Base-by-base conservation (phyloP, 495 filamentous ascomycete species). In the Neurospora tetraspora region DNA sequence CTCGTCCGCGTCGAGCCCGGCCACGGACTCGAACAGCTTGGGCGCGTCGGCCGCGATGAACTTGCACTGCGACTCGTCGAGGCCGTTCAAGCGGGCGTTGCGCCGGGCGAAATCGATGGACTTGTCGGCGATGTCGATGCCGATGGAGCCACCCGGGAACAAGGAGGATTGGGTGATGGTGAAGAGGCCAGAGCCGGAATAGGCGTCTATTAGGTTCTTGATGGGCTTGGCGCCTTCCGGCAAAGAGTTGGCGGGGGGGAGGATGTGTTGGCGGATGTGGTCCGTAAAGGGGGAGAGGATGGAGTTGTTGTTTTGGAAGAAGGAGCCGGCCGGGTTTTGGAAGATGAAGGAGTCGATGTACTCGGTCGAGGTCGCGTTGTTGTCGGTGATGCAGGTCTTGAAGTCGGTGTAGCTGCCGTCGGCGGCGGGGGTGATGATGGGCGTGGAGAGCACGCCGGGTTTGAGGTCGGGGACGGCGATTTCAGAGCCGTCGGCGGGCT, bases 241-340 rank as follows among this genome's bases (percentile, higher is more conserved):
- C 12, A 70, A 69, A 45, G 74, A 77, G 0, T 2, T 2, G 27
- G 27, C 1, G 2, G 85, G 83, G 3, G 86, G 86, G 23, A 94
- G 85, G 76, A 95, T 90, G 78, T 93, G 89, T 68, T 90, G 84
- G 69, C 96, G 93, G 83, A 99, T 93, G 85, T 95, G 98, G 73
- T 89, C 87, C 14, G 94, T 98, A 83, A 99, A 97, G 12, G 81
- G 81, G 47, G 92, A 88, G n/a, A 99, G 90, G 82, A 99, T 98
- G 68, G 94, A 97, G 84, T 99, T 99, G 87, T 99, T 99, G 85
- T 99, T 99, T 78, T 99, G 96, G 88, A 99, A 99, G 87, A 99
- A 99, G 59, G 91, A 85, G 45, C 94, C 94, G 23, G 96, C 96
- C 39, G 91, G 92, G 86, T 95, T 98, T 78, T 87, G 88, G 85